phyloP scores from a whole-genome alignment of 352 stramenopile species.

The Globisporangium okanoganense region DNA sequence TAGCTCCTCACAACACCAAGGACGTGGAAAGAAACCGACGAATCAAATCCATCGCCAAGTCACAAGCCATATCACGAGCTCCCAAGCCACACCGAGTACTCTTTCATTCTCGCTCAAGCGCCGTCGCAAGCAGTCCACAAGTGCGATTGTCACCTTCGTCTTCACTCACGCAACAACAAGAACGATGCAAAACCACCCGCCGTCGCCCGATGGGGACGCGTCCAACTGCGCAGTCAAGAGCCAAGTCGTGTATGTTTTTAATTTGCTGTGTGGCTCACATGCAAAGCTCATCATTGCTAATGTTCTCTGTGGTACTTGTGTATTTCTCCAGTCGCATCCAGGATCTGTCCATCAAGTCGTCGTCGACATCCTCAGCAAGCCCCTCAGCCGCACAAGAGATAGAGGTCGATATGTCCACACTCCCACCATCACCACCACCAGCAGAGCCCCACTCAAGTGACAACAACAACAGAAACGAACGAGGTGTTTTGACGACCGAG shows the following conservation, averaged over 20 bases:
- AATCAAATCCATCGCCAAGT: background rate
- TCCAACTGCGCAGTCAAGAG: conserved; percentile 1
- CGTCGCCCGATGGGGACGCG: background rate
- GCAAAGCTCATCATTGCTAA: background rate
- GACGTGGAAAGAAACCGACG: background rate
- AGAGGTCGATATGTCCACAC: background rate
- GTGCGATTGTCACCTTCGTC: background rate
- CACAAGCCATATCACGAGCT: background rate
- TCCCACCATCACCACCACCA: background rate
- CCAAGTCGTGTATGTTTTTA: conserved; percentile 1
- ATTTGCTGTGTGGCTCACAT: background rate
- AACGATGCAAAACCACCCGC: conserved; percentile 4
- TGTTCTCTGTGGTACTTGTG: background rate
- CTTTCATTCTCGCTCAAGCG: background rate
- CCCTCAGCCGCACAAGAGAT: background rate
- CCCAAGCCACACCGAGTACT: background rate
- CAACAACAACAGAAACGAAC: background rate
- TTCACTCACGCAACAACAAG: background rate
- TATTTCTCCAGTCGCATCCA: conserved; percentile 23
- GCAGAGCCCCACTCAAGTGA: background rate
- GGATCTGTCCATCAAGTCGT: conserved; percentile 27
- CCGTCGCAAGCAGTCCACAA: background rate
- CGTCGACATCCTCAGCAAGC: background rate
- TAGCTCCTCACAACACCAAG: background rate
- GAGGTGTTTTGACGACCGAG: background rate